Percentiles rank a stretch among this genome's conserved stretches.
These are phyloP conservation scores for Phytophthora cryptogea DNA, from an alignment of 352 stramenopile species.

Conservation along the genomic window DNA sequence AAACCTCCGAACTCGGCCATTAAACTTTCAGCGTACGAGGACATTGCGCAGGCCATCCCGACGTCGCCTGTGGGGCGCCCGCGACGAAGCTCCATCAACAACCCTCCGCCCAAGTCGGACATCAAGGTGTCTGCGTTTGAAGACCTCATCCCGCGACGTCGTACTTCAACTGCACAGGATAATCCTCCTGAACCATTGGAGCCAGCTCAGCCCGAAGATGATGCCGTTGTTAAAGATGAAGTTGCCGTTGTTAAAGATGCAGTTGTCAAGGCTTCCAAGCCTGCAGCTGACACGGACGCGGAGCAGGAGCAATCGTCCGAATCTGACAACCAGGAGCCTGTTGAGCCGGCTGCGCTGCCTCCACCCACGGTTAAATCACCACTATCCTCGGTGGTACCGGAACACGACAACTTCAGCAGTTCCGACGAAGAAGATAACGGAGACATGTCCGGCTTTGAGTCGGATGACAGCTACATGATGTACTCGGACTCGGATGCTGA, in stretches of 20 bases:
- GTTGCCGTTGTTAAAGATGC: conserved; percentile 1
- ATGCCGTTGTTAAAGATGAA: conserved; percentile 2
- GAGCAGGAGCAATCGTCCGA: conserved; percentile 9
- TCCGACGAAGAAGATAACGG: conserved; percentile 24
- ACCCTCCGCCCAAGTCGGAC: conserved; percentile 49
- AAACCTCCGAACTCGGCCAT: conserved; percentile 48
- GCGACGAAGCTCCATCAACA: conserved; percentile 33
- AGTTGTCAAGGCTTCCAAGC: not conserved
- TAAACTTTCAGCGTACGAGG: conserved; percentile 22
- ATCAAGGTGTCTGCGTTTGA: conserved; percentile 55
- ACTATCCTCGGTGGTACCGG: conserved; percentile 14
- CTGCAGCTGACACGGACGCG: conserved; percentile 4
- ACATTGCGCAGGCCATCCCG: conserved; percentile 30
- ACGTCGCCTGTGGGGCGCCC: conserved; percentile 49
- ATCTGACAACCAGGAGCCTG: conserved; percentile 14
- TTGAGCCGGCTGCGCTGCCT: not conserved
- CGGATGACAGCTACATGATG: conserved; percentile 38
- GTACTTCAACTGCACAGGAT: conserved; percentile 25
- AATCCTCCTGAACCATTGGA: conserved; percentile 6
- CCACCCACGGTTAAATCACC: conserved; percentile 5
- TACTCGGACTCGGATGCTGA: conserved; percentile 48
- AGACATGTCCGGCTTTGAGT: conserved; percentile 26
- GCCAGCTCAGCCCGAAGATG: conserved; percentile 4
- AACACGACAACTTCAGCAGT: conserved; percentile 12
- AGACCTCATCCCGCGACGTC: conserved; percentile 31